Conservation (phyloP, 23 red algal species). For the Gracilaria caudata region DNA sequence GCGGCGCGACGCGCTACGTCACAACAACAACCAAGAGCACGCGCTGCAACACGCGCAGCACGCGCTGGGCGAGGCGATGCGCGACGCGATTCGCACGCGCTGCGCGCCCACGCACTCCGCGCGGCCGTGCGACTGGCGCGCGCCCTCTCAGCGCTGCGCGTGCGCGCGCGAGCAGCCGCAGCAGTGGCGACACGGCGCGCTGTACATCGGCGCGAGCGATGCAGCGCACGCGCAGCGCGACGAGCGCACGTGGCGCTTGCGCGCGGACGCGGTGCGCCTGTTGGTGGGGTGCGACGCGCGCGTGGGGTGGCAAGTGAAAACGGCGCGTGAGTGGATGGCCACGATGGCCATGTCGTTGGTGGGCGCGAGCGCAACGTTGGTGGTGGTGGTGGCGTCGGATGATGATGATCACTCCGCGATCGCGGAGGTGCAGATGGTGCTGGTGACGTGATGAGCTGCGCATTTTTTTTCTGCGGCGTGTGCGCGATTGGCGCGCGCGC, state of each 20-base stretch:
- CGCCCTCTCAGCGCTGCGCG: background rate
- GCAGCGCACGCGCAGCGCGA: background rate
- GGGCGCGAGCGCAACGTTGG: no score
- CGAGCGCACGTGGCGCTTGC: background rate
- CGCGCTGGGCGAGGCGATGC: no score
- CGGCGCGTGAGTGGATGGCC: background rate
- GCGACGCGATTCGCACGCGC: background rate
- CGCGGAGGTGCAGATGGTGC: no score
- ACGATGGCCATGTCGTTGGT: no score
- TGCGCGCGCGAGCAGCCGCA: background rate
- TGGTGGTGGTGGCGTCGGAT: no score
- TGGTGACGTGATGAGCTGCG: no score
- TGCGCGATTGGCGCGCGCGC: background rate
- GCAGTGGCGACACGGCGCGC: constrained; percentile 13
- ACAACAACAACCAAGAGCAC: no score
- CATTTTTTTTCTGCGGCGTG: no score
- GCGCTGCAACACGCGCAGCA: no score
- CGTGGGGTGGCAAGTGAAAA: no score
- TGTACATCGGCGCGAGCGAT: background rate
- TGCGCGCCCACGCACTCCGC: background rate
- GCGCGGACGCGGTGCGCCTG: background rate
- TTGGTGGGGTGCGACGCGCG: background rate
- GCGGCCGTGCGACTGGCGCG: background rate
- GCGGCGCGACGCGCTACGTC: background rate
- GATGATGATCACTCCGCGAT: no score